These are phyloP conservation scores for Floccularia luteovirens DNA, from an alignment of 768 basidiomycete genomes.

Conservation along the genomic window DNA sequence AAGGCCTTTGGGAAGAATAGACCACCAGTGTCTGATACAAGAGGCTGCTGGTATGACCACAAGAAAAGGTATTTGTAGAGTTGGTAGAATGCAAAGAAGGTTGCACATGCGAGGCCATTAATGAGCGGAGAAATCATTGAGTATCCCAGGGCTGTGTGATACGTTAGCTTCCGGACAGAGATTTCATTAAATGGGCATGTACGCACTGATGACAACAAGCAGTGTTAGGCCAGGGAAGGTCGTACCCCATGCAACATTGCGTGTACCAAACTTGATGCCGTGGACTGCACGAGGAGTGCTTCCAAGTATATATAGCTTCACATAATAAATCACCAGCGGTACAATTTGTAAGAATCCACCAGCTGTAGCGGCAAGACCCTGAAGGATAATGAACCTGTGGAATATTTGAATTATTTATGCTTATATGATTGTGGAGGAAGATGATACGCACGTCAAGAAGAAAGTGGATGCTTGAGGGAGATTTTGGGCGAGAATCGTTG, in stretches of 20 bases:
- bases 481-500: constrained; percentile 65
- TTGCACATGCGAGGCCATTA: constrained; percentile 77
- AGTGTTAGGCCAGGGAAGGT: constrained; percentile 69
- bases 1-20: constrained; percentile 94
- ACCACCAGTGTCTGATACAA: constrained; percentile 77
- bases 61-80: constrained; percentile 86
- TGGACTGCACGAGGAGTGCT: constrained; percentile 85
- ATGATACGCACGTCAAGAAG: constrained; percentile 67
- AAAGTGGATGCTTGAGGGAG: constrained; percentile 83
- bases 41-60: constrained; percentile 68
- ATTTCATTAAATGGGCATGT: neutral
- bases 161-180: constrained; percentile 1
- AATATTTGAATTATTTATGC: constrained; percentile 1
- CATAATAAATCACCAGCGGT: constrained; percentile 76
- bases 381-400: constrained; percentile 64
- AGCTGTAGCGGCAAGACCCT: constrained; percentile 74
- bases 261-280: constrained; percentile 69
- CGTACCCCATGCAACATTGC: constrained; percentile 70
- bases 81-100: constrained; percentile 80
- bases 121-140: constrained; percentile 89
- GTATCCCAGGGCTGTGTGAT: constrained; percentile 57
- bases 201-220: constrained; percentile 74
- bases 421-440: neutral
- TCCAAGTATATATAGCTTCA: constrained; percentile 82
- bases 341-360: constrained; percentile 78